Evolutionary conservation across 164 flowering plant species (phyloP), one percentile per base, ranked within the genome.

Genomic region (Houttuynia cordata): DNA sequence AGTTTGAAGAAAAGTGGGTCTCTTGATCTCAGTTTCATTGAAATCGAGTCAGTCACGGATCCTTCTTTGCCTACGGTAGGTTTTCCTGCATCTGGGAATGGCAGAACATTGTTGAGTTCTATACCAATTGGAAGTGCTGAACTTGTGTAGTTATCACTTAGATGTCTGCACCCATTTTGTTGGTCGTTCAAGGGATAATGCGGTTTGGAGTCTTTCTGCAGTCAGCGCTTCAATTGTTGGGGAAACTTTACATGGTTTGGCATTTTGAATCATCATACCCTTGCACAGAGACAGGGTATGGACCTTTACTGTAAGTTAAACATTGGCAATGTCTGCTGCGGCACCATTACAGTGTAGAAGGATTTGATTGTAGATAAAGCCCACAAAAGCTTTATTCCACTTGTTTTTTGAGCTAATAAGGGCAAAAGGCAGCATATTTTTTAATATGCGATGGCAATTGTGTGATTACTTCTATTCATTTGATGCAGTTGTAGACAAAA

Each of bases 1-100:
- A 93, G 97, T 73, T 81, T 90, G 82, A 90, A 90, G 83, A 74
- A 79, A 4, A 82, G 92, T 21, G 95, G 97, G 62, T 67, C 96
- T 24, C 78, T 72, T 65, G 84, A 88, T 66, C 71, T 93, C 42
- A 64, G 66, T 58, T 90, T 87, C 77, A 83, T 90, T 37, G 91
- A 90, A 77, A 86, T 90, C 55, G 96, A 87, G 64, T 66, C 90
- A 41, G 86, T 88, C 50, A 78, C 88, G 0, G 96, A 90, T 75
- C 76, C 86, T 57, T 83, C 92, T 0, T 67, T 87, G 68, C 97
- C 97, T 54, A 79, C 93, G 40, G 83, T 87, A 24, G 82, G 94
- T 60, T 83, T 86, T 79, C 45, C 80, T 68, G 74, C 80, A 30
- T 64, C 91, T 0, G 92, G 87, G 58, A 79, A 75, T 66, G 76